These are phyloP conservation scores for Allium cepa DNA, from an alignment of 106 monocot species.

Conservation along the genomic window DNA sequence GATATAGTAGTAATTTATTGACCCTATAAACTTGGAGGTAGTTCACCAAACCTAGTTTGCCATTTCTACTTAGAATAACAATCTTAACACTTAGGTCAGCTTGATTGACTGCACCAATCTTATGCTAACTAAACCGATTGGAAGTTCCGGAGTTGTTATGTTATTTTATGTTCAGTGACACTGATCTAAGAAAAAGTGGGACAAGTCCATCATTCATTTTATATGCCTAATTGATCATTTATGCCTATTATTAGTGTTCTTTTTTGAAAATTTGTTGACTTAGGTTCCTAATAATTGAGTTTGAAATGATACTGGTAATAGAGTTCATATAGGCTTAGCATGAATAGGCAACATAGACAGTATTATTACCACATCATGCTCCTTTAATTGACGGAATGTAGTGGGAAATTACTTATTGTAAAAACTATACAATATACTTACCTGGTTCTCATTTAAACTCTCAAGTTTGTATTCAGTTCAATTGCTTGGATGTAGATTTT, in stretches of 20 bases:
- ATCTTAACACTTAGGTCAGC: background rate
- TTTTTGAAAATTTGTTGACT: background rate
- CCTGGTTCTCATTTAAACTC: no score
- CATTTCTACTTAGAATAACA: background rate
- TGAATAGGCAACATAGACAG: no score
- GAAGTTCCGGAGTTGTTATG: no score
- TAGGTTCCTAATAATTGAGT: background rate
- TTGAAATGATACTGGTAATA: background rate
- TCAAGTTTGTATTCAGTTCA: no score
- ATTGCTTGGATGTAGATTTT: no score
- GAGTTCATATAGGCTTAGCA: no score
- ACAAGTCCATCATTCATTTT: background rate
- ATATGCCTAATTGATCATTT: no score
- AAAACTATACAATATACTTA: no score
- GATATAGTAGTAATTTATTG: no score
- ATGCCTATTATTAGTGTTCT: background rate
- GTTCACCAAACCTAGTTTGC: slow-evolving; percentile 3
- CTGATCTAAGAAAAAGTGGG: background rate
- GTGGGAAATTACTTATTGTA: no score
- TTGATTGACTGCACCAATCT: background rate
- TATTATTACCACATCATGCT: no score
- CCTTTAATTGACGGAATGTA: no score
- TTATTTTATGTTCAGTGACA: background rate
- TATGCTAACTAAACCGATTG: background rate
- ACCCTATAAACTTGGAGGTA: background rate